Percentiles rank a stretch among this genome's conserved stretches.
Evolutionary conservation across 208 protist genomes (phyloP).

Genomic region (Leishmania gerbilli): DNA sequence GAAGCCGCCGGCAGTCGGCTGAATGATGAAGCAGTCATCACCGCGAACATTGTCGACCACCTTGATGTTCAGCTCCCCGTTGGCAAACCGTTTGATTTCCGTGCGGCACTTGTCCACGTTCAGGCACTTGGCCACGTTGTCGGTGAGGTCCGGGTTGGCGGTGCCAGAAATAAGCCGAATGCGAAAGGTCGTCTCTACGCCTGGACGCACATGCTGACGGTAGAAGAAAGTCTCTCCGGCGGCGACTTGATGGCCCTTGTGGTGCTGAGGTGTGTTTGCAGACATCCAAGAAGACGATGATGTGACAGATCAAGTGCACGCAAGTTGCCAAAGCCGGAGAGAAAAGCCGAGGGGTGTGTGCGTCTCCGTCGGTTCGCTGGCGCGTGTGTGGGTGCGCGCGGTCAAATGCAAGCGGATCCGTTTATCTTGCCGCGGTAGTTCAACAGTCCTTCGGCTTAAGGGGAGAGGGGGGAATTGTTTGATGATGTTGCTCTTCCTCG

Average conservation of each 20-base stretch:
- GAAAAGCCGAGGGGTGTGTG: background rate
- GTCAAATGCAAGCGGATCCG: background rate
- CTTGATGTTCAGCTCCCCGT: slow-evolving; percentile 92
- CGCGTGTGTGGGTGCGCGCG: background rate
- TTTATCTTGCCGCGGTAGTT: background rate
- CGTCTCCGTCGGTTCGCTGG: background rate
- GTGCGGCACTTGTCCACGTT: slow-evolving; percentile 78
- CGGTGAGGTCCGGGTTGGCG: slow-evolving; percentile 75
- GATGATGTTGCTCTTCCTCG: background rate
- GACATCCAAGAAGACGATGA: slow-evolving; percentile 14
- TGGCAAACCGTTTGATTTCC: slow-evolving; percentile 90
- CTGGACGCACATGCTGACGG: slow-evolving; percentile 65
- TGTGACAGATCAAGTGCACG: background rate
- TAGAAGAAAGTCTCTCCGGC: slow-evolving; percentile 88
- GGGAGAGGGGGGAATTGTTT: background rate
- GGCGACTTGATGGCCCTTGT: slow-evolving; percentile 65
- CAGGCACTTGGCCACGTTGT: slow-evolving; percentile 82
- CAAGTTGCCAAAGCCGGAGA: background rate
- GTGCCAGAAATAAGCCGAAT: slow-evolving; percentile 89
- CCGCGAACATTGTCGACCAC: slow-evolving; percentile 95
- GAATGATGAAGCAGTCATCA: slow-evolving; percentile 96
- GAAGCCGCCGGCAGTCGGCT: slow-evolving; percentile 80
- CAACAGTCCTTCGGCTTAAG: background rate
- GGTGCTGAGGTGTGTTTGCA: slow-evolving; percentile 17
- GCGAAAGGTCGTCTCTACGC: slow-evolving; percentile 85